phyloP scores from a whole-genome alignment of 2,329 filamentous ascomycete genomes.

The Orbilia oligospora region DNA sequence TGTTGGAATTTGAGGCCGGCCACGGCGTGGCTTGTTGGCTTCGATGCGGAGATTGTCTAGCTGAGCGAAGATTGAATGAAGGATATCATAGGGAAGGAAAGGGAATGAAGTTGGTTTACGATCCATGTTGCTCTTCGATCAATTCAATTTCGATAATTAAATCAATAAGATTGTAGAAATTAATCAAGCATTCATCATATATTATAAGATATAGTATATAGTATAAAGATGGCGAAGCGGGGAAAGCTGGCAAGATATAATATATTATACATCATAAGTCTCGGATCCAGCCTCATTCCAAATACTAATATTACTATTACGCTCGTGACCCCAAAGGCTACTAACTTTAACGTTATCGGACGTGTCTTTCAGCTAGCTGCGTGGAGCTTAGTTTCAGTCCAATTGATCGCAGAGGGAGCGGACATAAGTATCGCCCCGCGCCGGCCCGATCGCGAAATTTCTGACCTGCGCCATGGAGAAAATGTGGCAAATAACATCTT shows the following conservation, averaged over 20 bases:
- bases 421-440: not conserved
- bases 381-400: not conserved
- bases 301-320: too few species aligned
- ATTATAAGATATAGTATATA: not conserved
- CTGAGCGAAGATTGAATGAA: slow-evolving; percentile 43
- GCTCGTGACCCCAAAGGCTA: not conserved
- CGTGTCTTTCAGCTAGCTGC: not conserved
- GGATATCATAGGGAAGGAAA: slow-evolving; percentile 44
- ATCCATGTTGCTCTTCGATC: not conserved
- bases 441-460: not conserved
- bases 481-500: not conserved
- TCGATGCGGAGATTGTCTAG: slow-evolving; percentile 41
- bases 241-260: not conserved
- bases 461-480: not conserved
- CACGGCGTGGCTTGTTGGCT: slow-evolving; percentile 13
- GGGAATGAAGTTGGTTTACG: slow-evolving; percentile 8
- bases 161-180: not conserved
- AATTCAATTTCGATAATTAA: not conserved
- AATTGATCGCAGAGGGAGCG: not conserved
- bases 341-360: slow-evolving; percentile 20
- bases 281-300: not conserved
- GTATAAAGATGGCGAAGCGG: not conserved
- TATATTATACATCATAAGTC: too few species aligned
- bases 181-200: too few species aligned
- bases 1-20: slow-evolving; percentile 42